Evolutionary conservation across 306 rosid species (phyloP).

Genomic region (Gastrolobium villosum): DNA sequence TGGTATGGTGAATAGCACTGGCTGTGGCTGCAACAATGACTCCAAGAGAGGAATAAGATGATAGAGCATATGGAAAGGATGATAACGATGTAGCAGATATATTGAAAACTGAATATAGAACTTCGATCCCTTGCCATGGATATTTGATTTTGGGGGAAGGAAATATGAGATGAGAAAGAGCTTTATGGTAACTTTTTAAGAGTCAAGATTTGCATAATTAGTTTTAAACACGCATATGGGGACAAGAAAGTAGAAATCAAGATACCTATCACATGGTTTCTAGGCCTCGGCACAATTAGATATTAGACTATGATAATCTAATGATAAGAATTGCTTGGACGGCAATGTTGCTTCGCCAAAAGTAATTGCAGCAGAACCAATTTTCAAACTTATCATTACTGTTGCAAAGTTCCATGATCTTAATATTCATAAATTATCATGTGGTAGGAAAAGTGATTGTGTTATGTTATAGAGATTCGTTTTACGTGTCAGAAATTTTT

Average conservation of each 20-base stretch:
- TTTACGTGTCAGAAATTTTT: too few relatives aligned
- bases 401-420: background rate
- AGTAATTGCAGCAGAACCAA: slow-evolving; percentile 1
- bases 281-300: slow-evolving; percentile 25
- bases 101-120: slow-evolving; percentile 51
- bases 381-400: background rate
- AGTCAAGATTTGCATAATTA: slow-evolving; percentile 12
- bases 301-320: slow-evolving; percentile 24
- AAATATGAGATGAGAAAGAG: slow-evolving; percentile 19
- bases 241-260: slow-evolving; percentile 39
- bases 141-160: background rate
- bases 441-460: too few relatives aligned
- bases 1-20: slow-evolving; percentile 56
- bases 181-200: background rate
- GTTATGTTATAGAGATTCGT: too few relatives aligned
- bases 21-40: slow-evolving; percentile 49
- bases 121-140: slow-evolving; percentile 62
- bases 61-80: slow-evolving; percentile 54
- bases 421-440: background rate
- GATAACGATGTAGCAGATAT: slow-evolving; percentile 49
- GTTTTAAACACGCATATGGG: slow-evolving; percentile 12
- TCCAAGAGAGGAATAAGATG: slow-evolving; percentile 62
- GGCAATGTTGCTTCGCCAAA: slow-evolving; percentile 32
- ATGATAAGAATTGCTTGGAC: slow-evolving; percentile 53
- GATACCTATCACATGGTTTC: slow-evolving; percentile 48